Evolutionary conservation across 441 rosid species (phyloP).

Genomic region (Bocquillonia castaneifolia): DNA sequence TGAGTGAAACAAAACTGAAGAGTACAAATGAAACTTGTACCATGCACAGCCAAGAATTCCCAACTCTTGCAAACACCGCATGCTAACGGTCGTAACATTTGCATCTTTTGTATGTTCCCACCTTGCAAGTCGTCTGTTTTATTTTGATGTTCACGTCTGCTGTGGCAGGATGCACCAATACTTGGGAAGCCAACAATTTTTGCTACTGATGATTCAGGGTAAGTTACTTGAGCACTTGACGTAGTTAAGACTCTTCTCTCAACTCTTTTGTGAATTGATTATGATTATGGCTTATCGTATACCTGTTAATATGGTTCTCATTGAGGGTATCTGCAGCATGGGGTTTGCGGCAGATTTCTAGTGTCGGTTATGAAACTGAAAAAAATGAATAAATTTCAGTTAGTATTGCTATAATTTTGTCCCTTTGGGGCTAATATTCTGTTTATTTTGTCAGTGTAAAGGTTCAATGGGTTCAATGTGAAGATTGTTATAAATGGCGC

Average conservation of each 20-base stretch:
- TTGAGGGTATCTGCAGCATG: neutral
- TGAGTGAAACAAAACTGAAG: neutral
- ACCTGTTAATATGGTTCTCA: neutral
- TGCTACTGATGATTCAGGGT: slow-evolving; percentile 61
- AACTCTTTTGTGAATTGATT: neutral
- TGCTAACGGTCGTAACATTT: neutral
- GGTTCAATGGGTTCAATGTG: slow-evolving; percentile 77
- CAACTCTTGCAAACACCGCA: neutral
- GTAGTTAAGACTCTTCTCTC: neutral
- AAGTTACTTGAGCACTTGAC: slow-evolving; percentile 28
- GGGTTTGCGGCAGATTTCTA: neutral
- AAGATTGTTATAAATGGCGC: slow-evolving; percentile 78
- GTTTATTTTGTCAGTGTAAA: slow-evolving; percentile 41
- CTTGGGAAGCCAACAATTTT: slow-evolving; percentile 78
- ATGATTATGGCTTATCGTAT: too few species aligned
- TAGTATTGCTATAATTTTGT: neutral
- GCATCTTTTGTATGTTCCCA: neutral
- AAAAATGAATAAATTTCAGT: neutral
- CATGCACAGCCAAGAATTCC: neutral
- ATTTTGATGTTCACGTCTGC: slow-evolving; percentile 1
- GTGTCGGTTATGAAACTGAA: slow-evolving; percentile 4
- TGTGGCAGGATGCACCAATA: slow-evolving; percentile 80
- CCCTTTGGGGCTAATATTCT: neutral
- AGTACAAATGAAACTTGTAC: neutral
- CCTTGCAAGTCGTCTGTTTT: neutral